Conservation (phyloP, 2,329 filamentous ascomycete species). For the Diaporthe australafricana region DNA sequence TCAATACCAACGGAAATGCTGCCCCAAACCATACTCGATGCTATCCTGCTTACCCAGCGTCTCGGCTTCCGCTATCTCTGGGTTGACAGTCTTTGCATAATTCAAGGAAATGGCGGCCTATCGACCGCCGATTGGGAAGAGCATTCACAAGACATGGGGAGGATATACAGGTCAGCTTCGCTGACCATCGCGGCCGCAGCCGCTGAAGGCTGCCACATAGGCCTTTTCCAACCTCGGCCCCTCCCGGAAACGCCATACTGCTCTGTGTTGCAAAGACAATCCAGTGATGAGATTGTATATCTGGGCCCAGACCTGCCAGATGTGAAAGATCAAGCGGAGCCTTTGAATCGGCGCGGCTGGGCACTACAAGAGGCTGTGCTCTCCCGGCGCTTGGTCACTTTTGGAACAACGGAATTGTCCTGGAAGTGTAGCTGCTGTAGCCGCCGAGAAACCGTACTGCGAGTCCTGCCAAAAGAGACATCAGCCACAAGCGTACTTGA, state of each 20-base stretch:
- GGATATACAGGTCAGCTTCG: not conserved
- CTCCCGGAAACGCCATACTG: not conserved
- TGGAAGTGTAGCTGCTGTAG: conserved; percentile 1
- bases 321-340: not conserved
- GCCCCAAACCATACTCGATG: not conserved
- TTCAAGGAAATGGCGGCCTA: not conserved
- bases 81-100: conserved; percentile 13
- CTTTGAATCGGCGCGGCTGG: not conserved
- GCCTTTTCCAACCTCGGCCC: not conserved
- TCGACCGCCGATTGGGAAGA: not conserved
- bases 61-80: conserved; percentile 2
- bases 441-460: not conserved
- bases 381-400: not conserved
- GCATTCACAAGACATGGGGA: not conserved
- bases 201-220: not conserved
- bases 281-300: not conserved
- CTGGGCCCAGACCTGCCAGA: not conserved
- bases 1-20: not conserved
- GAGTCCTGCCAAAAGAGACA: not conserved
- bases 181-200: not conserved
- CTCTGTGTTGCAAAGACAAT: too few relatives aligned
- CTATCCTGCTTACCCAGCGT: not conserved
- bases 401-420: not conserved
- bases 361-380: not conserved
- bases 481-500: not conserved